Conservation (phyloP, 345 rosid genomes). For the Syzygium aqueum region DNA sequence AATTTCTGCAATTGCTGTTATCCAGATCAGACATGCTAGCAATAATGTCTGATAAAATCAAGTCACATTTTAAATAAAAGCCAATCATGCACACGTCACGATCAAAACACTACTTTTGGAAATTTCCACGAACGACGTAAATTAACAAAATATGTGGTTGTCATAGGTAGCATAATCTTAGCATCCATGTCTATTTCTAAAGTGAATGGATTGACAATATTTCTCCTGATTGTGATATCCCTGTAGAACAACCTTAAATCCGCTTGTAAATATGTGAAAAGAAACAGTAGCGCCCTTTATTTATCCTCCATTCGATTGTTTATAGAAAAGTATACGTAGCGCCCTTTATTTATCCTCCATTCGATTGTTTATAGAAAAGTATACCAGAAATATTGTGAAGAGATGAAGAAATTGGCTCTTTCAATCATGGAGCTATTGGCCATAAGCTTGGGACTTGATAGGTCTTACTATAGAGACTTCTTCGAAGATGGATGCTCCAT, state of each 20-base stretch:
- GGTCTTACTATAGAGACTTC: conserved; percentile 15
- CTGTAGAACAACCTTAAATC: background rate
- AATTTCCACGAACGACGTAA: background rate
- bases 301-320: background rate
- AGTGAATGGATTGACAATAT: no score
- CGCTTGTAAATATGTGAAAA: background rate
- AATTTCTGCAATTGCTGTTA: no score
- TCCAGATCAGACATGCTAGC: no score
- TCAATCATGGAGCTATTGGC: conserved; percentile 24
- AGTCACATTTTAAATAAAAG: no score
- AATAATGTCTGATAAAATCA: no score
- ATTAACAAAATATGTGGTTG: background rate
- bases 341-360: background rate
- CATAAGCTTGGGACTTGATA: conserved; percentile 30
- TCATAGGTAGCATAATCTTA: no score
- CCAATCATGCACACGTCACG: no score
- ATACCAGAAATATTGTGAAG: conserved; percentile 26
- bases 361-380: conserved; percentile 5
- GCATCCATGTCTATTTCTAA: no score
- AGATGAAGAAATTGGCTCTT: conserved; percentile 16
- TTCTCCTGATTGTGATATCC: background rate
- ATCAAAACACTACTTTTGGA: no score
- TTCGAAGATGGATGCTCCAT: conserved; percentile 26
- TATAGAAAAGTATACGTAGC: conserved; percentile 10
- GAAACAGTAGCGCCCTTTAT: background rate